These are phyloP conservation scores for Sugiyamaella qingdaonensis DNA, from an alignment of 805 yeast genomes.

Conservation along the genomic window DNA sequence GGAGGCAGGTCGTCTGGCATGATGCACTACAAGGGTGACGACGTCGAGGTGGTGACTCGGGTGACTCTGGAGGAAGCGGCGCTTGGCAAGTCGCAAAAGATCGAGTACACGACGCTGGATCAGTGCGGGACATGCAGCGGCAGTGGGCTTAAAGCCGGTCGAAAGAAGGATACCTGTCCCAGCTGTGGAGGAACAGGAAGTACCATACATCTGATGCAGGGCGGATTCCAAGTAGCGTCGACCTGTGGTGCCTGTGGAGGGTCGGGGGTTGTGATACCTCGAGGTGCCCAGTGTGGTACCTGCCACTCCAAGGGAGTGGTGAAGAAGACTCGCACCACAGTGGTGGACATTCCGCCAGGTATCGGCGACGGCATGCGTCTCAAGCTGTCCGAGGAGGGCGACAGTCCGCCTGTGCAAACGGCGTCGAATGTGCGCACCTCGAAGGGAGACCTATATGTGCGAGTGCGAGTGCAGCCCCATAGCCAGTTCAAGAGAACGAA, in stretches of 20 bases:
- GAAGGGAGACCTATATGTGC: constrained; percentile 84
- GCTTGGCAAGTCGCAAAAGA: constrained; percentile 64
- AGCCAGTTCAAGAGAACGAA: constrained; percentile 62
- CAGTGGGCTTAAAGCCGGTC: constrained; percentile 75
- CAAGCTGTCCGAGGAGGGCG: constrained; percentile 85
- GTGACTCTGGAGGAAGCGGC: constrained; percentile 76
- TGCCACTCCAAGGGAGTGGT: constrained; percentile 92
- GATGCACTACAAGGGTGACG: constrained; percentile 83
- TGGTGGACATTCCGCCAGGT: constrained; percentile 84
- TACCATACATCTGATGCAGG: constrained; percentile 74
- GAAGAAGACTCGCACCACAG: constrained; percentile 62
- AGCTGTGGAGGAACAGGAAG: constrained; percentile 94
- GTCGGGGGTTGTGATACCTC: constrained; percentile 71
- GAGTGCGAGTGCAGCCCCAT: constrained; percentile 76
- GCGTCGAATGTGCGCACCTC: constrained; percentile 63
- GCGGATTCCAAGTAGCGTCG: constrained; percentile 95
- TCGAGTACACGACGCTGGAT: constrained; percentile 70
- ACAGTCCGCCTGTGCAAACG: constrained; percentile 73
- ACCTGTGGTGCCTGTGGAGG: constrained; percentile 89
- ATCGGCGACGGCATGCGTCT: constrained; percentile 80
- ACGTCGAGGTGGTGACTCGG: constrained; percentile 72
- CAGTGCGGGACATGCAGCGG: constrained; percentile 80
- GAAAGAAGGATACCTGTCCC: constrained; percentile 70
- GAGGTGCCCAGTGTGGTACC: constrained; percentile 62
- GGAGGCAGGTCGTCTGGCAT: constrained; percentile 45